Percentiles rank a stretch among this genome's conserved stretches.
Evolutionary conservation across 768 basidiomycete species (phyloP).

Genomic region (Strobilomyces dryophilus): DNA sequence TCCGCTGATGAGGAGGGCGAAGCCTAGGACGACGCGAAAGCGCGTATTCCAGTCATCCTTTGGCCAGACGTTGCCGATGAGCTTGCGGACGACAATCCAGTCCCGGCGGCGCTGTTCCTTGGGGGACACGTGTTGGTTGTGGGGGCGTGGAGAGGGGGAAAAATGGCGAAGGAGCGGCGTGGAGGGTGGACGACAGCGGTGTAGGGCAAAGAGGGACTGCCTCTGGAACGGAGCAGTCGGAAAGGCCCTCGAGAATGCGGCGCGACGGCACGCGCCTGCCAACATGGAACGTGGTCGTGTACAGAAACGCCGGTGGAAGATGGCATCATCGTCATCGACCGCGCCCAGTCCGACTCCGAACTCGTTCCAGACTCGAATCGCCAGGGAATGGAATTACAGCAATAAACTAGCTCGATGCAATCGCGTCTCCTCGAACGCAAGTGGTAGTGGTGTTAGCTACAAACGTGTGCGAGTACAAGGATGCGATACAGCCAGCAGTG

Average conservation of each 20-base stretch:
- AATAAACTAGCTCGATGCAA: slow-evolving; percentile 1
- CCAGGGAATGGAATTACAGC: not conserved
- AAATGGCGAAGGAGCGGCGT: slow-evolving; percentile 3
- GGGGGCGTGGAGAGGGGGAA: slow-evolving; percentile 18
- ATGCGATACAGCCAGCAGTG: slow-evolving; percentile 13
- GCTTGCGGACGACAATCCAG: slow-evolving; percentile 78
- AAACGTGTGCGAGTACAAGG: slow-evolving; percentile 19
- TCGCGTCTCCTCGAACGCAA: not conserved
- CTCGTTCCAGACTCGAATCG: not conserved
- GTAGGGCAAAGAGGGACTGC: slow-evolving; percentile 5
- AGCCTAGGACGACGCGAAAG: slow-evolving; percentile 75
- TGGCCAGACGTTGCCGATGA: slow-evolving; percentile 94
- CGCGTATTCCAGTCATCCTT: slow-evolving; percentile 79
- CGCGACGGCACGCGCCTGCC: slow-evolving; percentile 21
- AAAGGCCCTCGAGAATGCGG: slow-evolving; percentile 9
- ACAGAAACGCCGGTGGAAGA: not conserved
- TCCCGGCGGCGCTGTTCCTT: slow-evolving; percentile 68
- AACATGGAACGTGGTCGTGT: slow-evolving; percentile 18
- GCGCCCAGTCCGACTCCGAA: not conserved
- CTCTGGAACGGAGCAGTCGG: not conserved
- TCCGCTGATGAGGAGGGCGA: slow-evolving; percentile 73
- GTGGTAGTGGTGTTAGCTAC: slow-evolving; percentile 10
- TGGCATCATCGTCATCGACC: not conserved
- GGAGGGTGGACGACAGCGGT: not conserved
- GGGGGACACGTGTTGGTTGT: slow-evolving; percentile 13